Percentiles rank a stretch among this genome's conserved stretches.
phyloP scores from a whole-genome alignment of 257 asterid species.

The Lithospermum erythrorhizon region DNA sequence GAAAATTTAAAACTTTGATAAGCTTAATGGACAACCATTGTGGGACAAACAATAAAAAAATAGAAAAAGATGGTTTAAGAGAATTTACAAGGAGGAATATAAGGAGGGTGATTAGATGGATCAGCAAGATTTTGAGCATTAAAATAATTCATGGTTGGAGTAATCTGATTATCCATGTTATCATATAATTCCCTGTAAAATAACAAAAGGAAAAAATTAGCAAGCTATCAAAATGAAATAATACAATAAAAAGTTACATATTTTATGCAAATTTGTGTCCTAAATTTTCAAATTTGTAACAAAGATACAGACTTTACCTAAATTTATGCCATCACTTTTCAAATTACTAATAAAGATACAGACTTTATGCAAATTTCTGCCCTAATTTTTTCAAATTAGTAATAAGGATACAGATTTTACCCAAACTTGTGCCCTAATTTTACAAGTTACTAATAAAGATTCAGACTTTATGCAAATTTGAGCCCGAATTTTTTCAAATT shows the following conservation, averaged over 20 bases:
- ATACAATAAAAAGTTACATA: not conserved
- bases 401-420: too few species aligned
- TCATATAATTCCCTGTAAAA: conserved; percentile 54
- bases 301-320: too few species aligned
- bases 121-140: conserved; percentile 58
- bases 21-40: not conserved
- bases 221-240: not conserved
- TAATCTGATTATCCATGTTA: conserved; percentile 72
- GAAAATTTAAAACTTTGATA: not conserved
- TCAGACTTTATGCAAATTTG: too few species aligned
- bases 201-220: not conserved
- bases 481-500: not conserved
- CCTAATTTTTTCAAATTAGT: too few species aligned
- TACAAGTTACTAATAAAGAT: too few species aligned
- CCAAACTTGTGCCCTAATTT: too few species aligned
- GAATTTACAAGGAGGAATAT: conserved; percentile 67
- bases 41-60: conserved; percentile 2
- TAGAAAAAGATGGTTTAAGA: not conserved
- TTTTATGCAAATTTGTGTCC: too few species aligned
- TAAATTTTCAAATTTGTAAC: too few species aligned
- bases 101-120: conserved; percentile 72
- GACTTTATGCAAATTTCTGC: too few species aligned
- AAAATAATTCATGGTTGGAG: conserved; percentile 59
- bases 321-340: too few species aligned
- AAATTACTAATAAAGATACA: too few species aligned